Evolutionary conservation across 2,329 filamentous ascomycete species (phyloP).

Genomic region (Arachnopeziza araneosa): DNA sequence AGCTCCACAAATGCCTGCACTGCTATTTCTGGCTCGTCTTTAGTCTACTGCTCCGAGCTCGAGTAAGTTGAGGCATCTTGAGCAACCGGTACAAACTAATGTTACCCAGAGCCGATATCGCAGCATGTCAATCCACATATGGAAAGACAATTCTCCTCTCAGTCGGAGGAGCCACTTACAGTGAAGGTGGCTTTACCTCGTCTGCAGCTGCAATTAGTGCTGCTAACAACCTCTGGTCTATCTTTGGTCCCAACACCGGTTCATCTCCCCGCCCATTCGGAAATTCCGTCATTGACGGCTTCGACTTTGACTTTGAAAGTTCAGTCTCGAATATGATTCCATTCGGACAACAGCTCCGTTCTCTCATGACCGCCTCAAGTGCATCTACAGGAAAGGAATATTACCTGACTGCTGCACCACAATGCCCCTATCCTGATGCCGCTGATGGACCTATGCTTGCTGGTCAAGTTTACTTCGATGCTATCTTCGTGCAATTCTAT

Average conservation of each 20-base stretch:
- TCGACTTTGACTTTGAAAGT: conserved; percentile 70
- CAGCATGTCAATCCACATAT: conserved; percentile 53
- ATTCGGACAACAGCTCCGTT: conserved; percentile 54
- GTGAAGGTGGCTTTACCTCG: conserved; percentile 60
- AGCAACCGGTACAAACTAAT: background rate
- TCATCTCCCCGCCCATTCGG: conserved; percentile 58
- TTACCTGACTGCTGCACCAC: conserved; percentile 60
- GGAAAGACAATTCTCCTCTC: conserved; percentile 70
- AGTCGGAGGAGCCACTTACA: conserved; percentile 65
- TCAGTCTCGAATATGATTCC: conserved; percentile 51
- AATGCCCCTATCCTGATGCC: conserved; percentile 61
- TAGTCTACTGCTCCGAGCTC: conserved; percentile 58
- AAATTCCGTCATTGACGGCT: conserved; percentile 61
- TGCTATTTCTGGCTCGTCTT: conserved; percentile 49
- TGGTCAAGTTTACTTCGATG: conserved; percentile 41
- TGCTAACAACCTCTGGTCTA: conserved; percentile 62
- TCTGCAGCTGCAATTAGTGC: conserved; percentile 44
- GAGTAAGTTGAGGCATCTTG: conserved; percentile 43
- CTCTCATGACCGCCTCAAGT: conserved; percentile 41
- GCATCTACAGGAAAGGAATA: conserved; percentile 44
- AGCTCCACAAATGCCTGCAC: conserved; percentile 58
- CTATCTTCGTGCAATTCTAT: conserved; percentile 39
- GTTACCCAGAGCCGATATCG: conserved; percentile 38
- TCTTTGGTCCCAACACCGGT: conserved; percentile 55
- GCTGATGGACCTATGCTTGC: conserved; percentile 53